A percentile compares a stretch with the other conserved stretches of the same genome.
Evolutionary conservation across 148 eudicot genomes (phyloP).

Genomic region (Silene uniflora): DNA sequence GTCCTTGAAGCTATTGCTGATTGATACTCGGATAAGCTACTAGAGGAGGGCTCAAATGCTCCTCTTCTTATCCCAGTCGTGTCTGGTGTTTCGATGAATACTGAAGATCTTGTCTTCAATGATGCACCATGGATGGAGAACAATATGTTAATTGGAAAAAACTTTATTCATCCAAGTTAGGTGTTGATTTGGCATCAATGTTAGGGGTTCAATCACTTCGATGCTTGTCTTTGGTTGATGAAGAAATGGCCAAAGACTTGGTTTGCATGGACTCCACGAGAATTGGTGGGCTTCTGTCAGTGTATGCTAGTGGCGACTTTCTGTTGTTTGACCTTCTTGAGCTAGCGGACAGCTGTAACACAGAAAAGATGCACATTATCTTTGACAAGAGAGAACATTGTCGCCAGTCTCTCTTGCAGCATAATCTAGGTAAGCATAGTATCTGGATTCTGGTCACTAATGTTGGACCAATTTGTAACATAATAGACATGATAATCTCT

Average conservation of each 20-base stretch:
- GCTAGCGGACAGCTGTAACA: slow-evolving; percentile 95
- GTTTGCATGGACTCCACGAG: slow-evolving; percentile 88
- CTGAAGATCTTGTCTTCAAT: slow-evolving; percentile 81
- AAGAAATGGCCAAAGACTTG: slow-evolving; percentile 92
- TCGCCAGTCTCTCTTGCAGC: slow-evolving; percentile 81
- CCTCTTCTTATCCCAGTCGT: slow-evolving; percentile 69
- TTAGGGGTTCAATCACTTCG: slow-evolving; percentile 90
- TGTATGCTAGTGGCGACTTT: slow-evolving; percentile 58
- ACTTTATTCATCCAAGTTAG: slow-evolving; percentile 70
- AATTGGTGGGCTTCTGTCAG: slow-evolving; percentile 66
- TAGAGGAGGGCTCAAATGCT: slow-evolving; percentile 43
- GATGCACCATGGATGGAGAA: slow-evolving; percentile 98
- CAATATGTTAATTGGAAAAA: slow-evolving; percentile 55
- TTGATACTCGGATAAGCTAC: slow-evolving; percentile 45
- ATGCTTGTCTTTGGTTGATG: slow-evolving; percentile 81
- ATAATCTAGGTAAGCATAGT: slow-evolving; percentile 71
- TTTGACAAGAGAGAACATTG: slow-evolving; percentile 91
- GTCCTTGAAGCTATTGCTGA: slow-evolving; percentile 94
- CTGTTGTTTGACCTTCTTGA: slow-evolving; percentile 87
- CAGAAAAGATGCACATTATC: slow-evolving; percentile 73
- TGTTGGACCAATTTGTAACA: no score
- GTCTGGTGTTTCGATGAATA: slow-evolving; percentile 50
- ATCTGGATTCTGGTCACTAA: slow-evolving; percentile 15
- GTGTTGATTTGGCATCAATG: slow-evolving; percentile 69
- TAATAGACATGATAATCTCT: no score